phyloP scores from a whole-genome alignment of 257 asterid genomes.

The Lycium ferocissimum region DNA sequence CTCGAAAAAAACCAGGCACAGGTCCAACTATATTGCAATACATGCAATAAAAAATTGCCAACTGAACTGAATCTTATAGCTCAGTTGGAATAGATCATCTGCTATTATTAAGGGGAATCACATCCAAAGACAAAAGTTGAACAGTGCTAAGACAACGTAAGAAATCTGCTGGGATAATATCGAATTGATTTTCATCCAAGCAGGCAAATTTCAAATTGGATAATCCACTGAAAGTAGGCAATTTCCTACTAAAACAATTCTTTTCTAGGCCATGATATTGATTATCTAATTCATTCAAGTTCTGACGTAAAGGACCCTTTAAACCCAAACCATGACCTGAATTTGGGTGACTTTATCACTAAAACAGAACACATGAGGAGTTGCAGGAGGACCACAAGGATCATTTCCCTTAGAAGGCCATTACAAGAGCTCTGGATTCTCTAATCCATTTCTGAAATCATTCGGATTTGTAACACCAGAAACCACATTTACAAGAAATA shows the following conservation, averaged over 20 bases:
- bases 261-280: slow-evolving; percentile 58
- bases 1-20: slow-evolving; percentile 65
- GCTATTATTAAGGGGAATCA: slow-evolving; percentile 60
- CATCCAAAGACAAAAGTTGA: slow-evolving; percentile 65
- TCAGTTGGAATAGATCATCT: slow-evolving; percentile 71
- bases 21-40: slow-evolving; percentile 62
- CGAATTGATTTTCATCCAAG: slow-evolving; percentile 65
- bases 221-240: slow-evolving; percentile 60
- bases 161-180: slow-evolving; percentile 67
- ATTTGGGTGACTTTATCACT: slow-evolving; percentile 76
- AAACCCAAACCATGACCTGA: slow-evolving; percentile 78
- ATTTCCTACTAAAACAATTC: slow-evolving; percentile 55
- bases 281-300: slow-evolving; percentile 60
- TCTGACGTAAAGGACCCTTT: slow-evolving; percentile 71
- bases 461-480: slow-evolving; percentile 56
- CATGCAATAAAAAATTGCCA: slow-evolving; percentile 69
- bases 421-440: slow-evolving; percentile 66
- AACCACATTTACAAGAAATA: slow-evolving; percentile 43
- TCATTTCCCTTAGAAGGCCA: slow-evolving; percentile 74
- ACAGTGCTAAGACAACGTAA: slow-evolving; percentile 60
- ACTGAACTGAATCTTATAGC: slow-evolving; percentile 55
- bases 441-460: slow-evolving; percentile 67
- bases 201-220: slow-evolving; percentile 62
- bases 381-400: slow-evolving; percentile 85
- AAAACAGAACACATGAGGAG: slow-evolving; percentile 77